These are phyloP conservation scores for Skeletonema marinoi DNA, from an alignment of 108 stramenopile species.

Conservation along the genomic window DNA sequence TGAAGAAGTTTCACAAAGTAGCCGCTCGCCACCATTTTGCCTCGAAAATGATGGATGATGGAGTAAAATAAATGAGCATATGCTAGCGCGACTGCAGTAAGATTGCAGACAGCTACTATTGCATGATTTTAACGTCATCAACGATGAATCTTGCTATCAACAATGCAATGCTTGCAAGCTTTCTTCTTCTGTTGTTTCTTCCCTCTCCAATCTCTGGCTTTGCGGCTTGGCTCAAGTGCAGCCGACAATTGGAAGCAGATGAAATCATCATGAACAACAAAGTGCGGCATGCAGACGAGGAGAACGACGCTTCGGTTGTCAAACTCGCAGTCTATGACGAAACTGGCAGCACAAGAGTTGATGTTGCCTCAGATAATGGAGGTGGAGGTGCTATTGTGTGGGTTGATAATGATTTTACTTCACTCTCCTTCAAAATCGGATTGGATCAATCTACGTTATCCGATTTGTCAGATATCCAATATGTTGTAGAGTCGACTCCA, in stretches of 20 bases:
- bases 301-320: conserved; percentile 7
- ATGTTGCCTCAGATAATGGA: conserved; percentile 11
- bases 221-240: conserved; percentile 46
- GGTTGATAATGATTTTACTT: conserved; percentile 10
- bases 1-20: too few relatives aligned
- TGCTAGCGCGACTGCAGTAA: too few relatives aligned
- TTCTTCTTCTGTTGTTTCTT: not conserved
- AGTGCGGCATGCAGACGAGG: conserved; percentile 8
- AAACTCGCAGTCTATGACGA: conserved; percentile 32
- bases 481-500: conserved; percentile 33
- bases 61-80: too few relatives aligned
- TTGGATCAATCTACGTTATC: conserved; percentile 24
- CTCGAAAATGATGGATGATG: too few relatives aligned
- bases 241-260: conserved; percentile 40
- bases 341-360: conserved; percentile 20
- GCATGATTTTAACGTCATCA: not conserved
- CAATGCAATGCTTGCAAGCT: not conserved
- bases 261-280: conserved; percentile 49
- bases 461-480: conserved; percentile 40
- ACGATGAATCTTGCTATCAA: not conserved
- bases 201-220: conserved; percentile 18
- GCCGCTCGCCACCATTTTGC: too few relatives aligned
- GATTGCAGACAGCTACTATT: too few relatives aligned
- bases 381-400: conserved; percentile 32
- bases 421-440: conserved; percentile 20